Percentiles rank a stretch among this genome's conserved stretches.
These are phyloP conservation scores for Pythium dissimile DNA, from an alignment of 352 stramenopile genomes.

Conservation along the genomic window DNA sequence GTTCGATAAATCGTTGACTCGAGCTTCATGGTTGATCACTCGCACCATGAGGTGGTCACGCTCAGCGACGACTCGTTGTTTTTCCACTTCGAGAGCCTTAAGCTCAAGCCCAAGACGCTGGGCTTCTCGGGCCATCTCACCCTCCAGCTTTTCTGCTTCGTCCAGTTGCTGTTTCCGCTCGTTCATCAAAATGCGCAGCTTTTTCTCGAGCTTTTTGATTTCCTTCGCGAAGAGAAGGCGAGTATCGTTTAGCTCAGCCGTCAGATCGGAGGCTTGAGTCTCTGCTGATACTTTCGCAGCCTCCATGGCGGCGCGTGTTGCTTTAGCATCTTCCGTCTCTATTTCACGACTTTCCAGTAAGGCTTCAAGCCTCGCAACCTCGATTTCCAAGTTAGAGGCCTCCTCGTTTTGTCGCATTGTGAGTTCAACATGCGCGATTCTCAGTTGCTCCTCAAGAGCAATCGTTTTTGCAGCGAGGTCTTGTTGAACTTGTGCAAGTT, in stretches of 20 bases:
- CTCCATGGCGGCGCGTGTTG: background rate
- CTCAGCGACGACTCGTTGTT: background rate
- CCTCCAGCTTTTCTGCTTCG: slow-evolving; percentile 2
- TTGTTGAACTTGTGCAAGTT: too few relatives aligned
- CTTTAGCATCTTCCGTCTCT: background rate
- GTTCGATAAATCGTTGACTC: too few relatives aligned
- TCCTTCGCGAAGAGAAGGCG: slow-evolving; percentile 23
- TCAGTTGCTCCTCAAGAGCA: too few relatives aligned
- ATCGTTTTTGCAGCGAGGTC: too few relatives aligned
- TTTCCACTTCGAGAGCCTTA: background rate
- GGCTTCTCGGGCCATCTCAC: slow-evolving; percentile 15
- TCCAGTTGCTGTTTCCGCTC: slow-evolving; percentile 26
- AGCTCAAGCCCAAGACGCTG: slow-evolving; percentile 13
- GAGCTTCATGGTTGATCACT: too few relatives aligned
- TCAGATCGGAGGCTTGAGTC: background rate
- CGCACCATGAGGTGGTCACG: too few relatives aligned
- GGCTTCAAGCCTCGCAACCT: background rate
- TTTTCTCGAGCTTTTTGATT: slow-evolving; percentile 57
- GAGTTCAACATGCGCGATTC: too few relatives aligned
- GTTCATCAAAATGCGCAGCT: slow-evolving; percentile 32
- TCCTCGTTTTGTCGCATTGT: too few relatives aligned
- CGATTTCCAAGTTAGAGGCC: too few relatives aligned
- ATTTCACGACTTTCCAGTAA: background rate
- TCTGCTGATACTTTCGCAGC: background rate
- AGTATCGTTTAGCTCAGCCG: background rate